phyloP scores from a whole-genome alignment of 495 filamentous ascomycete genomes.

The Penicillium paradoxum region DNA sequence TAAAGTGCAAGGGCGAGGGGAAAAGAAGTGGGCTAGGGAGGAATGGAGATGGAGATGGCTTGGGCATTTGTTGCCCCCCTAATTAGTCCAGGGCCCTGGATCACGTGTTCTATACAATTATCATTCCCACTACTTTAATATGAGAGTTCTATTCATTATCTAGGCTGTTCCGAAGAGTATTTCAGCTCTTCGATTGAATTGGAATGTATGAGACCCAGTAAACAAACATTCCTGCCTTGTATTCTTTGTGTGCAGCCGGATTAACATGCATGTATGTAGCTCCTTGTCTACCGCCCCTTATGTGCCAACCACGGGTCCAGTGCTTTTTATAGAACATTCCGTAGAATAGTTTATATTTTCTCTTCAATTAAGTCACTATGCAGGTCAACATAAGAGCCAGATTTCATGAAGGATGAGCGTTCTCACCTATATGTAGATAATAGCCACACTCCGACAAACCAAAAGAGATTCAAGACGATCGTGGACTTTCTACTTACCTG shows the following conservation, averaged over 20 bases:
- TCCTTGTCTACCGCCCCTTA: background rate
- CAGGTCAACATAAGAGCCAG: no score
- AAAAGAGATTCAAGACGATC: no score
- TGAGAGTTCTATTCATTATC: background rate
- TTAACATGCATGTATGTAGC: background rate
- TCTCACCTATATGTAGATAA: no score
- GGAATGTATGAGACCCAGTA: background rate
- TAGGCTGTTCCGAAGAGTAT: no score
- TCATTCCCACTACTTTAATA: background rate
- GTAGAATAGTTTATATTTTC: background rate
- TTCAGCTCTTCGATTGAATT: background rate
- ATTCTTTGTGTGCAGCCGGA: background rate
- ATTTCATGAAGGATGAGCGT: no score
- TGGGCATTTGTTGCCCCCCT: slow-evolving; percentile 17
- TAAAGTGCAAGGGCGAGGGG: slow-evolving; percentile 4
- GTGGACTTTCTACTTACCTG: no score
- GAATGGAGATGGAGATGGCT: slow-evolving; percentile 23
- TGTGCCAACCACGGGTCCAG: background rate
- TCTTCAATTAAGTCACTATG: background rate
- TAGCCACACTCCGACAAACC: background rate
- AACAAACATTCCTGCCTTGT: background rate
- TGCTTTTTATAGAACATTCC: slow-evolving; percentile 8
- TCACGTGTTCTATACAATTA: slow-evolving; percentile 13
- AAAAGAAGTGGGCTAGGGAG: slow-evolving; percentile 21
- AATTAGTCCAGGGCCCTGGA: slow-evolving; percentile 4